Evolutionary conservation across 306 rosid genomes (phyloP).

Genomic region (Begonia peltatifolia): DNA sequence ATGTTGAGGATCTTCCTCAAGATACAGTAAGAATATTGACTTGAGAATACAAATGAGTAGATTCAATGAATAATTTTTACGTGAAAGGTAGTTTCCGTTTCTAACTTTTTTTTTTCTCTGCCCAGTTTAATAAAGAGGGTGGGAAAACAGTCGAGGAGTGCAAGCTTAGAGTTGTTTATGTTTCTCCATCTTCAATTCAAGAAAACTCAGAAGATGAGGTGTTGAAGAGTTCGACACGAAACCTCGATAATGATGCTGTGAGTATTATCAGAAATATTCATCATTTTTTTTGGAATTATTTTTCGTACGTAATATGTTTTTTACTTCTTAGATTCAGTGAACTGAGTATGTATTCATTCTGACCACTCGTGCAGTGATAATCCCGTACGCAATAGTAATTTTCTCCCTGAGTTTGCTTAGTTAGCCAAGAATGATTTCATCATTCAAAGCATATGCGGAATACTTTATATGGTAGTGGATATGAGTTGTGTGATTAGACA

Average conservation of each 20-base stretch:
- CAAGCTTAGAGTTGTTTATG: conserved; percentile 69
- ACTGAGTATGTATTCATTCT: no score
- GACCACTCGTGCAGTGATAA: no score
- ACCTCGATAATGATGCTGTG: conserved; percentile 44
- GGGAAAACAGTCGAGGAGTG: conserved; percentile 69
- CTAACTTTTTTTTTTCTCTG: conserved; percentile 3
- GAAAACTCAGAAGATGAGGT: conserved; percentile 58
- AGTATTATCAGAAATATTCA: conserved; percentile 16
- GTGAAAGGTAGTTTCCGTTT: no score
- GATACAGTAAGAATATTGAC: conserved; percentile 49
- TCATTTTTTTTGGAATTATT: conserved; percentile 2
- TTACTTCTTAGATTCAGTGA: background rate
- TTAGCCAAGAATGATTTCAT: no score
- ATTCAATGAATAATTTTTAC: background rate
- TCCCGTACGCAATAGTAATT: no score
- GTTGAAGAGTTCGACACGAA: conserved; percentile 23
- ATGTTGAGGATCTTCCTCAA: conserved; percentile 61
- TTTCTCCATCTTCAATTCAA: conserved; percentile 25
- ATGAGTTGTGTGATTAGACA: no score
- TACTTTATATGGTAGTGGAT: no score
- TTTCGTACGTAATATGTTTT: conserved; percentile 4
- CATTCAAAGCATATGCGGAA: no score
- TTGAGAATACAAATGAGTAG: background rate
- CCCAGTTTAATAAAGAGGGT: conserved; percentile 71
- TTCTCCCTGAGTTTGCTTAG: no score